These are phyloP conservation scores for Persicaria tinctoria DNA, from an alignment of 148 eudicot species.

Conservation along the genomic window DNA sequence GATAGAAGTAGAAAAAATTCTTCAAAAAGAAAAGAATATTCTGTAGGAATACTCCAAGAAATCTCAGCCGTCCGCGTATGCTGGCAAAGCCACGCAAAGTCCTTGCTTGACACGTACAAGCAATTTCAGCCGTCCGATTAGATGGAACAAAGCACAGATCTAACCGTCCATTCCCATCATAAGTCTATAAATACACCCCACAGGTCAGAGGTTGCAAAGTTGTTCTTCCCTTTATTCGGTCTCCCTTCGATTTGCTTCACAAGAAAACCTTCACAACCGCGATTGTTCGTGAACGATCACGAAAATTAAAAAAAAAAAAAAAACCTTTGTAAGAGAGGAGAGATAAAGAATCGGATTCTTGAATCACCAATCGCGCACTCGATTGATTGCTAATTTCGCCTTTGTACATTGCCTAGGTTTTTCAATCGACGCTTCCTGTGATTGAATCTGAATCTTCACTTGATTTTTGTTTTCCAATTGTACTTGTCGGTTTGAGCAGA, in stretches of 20 bases:
- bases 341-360: not conserved
- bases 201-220: not conserved
- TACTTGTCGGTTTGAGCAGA: not conserved
- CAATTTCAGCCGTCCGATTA: constrained; percentile 1
- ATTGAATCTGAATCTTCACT: not conserved
- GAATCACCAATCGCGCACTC: not conserved
- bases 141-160: not conserved
- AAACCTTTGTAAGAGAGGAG: not conserved
- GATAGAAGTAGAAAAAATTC: no score
- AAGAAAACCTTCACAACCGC: not conserved
- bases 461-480: not conserved
- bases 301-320: not conserved
- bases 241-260: constrained; percentile 8
- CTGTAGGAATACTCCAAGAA: no score
- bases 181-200: not conserved
- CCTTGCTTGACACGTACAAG: not conserved
- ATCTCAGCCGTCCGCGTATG: not conserved
- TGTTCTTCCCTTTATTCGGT: not conserved
- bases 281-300: not conserved
- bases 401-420: not conserved
- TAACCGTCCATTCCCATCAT: not conserved
- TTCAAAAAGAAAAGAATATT: no score
- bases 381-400: not conserved
- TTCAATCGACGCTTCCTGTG: not conserved
- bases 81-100: constrained; percentile 2